phyloP scores from a whole-genome alignment of 495 filamentous ascomycete genomes.

The Cercophora samala region DNA sequence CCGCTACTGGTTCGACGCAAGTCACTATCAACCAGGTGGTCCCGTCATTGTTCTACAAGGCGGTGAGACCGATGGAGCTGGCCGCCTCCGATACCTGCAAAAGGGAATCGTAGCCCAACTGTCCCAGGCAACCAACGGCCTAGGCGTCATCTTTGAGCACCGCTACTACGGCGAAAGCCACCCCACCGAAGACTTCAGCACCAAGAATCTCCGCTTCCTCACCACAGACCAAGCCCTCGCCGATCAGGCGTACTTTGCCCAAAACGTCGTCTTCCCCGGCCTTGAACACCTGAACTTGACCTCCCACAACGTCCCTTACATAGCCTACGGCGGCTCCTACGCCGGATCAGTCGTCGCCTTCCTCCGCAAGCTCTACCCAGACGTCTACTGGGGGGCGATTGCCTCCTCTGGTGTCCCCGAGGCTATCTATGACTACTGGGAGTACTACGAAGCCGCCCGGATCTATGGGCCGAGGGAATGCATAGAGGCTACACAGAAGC shows the following conservation, averaged over 20 bases:
- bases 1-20: slow-evolving; percentile 71
- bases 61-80: slow-evolving; percentile 59
- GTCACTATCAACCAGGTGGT: slow-evolving; percentile 63
- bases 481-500: slow-evolving; percentile 53
- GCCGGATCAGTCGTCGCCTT: slow-evolving; percentile 71
- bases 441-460: slow-evolving; percentile 65
- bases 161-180: slow-evolving; percentile 68
- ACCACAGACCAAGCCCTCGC: slow-evolving; percentile 72
- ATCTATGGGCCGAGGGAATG: slow-evolving; percentile 51
- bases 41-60: slow-evolving; percentile 66
- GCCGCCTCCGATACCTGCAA: slow-evolving; percentile 61
- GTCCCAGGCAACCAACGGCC: slow-evolving; percentile 58
- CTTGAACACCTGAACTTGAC: slow-evolving; percentile 60
- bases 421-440: slow-evolving; percentile 69
- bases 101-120: slow-evolving; percentile 66
- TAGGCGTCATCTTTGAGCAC: slow-evolving; percentile 75
- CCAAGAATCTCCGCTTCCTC: slow-evolving; percentile 66
- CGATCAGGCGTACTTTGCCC: slow-evolving; percentile 68
- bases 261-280: slow-evolving; percentile 61
- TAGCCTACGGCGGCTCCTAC: slow-evolving; percentile 73
- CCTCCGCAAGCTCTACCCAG: slow-evolving; percentile 63
- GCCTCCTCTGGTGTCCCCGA: slow-evolving; percentile 67
- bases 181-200: slow-evolving; percentile 56
- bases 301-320: slow-evolving; percentile 56
- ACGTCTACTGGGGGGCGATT: slow-evolving; percentile 65